Conservation (phyloP, 1,139 yeast genomes). For the Pichia sp. region DNA sequence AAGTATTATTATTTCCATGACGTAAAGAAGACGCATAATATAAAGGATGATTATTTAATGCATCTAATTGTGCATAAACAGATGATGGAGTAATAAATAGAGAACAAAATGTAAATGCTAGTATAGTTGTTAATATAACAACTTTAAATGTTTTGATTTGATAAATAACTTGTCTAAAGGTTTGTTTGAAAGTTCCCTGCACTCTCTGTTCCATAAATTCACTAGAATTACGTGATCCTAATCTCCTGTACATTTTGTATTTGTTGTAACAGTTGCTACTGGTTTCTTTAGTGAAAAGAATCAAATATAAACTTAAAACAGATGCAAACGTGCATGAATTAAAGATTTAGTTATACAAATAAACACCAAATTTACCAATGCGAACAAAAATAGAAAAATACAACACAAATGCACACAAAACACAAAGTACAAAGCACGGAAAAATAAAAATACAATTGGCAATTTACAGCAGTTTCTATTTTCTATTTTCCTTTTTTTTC, state of each 20-base stretch:
- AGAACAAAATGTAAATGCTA: conserved; percentile 4
- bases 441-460: too few species aligned
- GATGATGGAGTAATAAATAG: conserved; percentile 1
- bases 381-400: too few species aligned
- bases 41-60: conserved; percentile 5
- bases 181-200: background rate
- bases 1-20: conserved; percentile 2
- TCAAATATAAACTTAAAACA: too few species aligned
- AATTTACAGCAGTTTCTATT: too few species aligned
- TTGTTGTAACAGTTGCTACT: too few species aligned
- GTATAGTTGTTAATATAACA: conserved; percentile 1
- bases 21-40: conserved; percentile 1
- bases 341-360: too few species aligned
- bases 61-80: conserved; percentile 7
- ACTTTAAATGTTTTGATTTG: conserved; percentile 5
- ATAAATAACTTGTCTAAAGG: background rate
- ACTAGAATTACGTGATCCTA: conserved; percentile 2
- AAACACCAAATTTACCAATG: too few species aligned
- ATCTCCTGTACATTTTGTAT: conserved; percentile 3
- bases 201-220: background rate
- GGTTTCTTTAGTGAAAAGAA: too few species aligned
- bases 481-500: too few species aligned
- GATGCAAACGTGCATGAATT: too few species aligned
- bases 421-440: too few species aligned
- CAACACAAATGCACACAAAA: too few species aligned